A percentile compares a stretch with the other conserved stretches of the same genome.
Evolutionary conservation across 2,329 filamentous ascomycete genomes (phyloP).

Genomic region (Helotiales sp.): DNA sequence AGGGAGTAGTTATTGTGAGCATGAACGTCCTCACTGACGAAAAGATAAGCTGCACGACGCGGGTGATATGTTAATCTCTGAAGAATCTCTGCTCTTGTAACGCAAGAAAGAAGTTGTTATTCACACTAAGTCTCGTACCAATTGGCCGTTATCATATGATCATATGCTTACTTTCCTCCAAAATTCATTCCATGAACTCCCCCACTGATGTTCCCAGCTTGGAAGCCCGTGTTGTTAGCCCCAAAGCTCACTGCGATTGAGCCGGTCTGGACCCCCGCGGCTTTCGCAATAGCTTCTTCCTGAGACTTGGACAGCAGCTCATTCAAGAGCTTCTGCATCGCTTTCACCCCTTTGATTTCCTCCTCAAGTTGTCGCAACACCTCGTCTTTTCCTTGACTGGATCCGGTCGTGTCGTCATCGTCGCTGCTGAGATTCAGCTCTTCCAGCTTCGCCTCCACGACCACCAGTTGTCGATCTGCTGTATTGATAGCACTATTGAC

Average conservation of each 20-base stretch:
- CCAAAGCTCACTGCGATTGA: constrained; percentile 33
- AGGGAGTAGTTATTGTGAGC: neutral
- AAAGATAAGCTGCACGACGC: neutral
- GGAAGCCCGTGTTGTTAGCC: constrained; percentile 31
- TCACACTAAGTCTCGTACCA: neutral
- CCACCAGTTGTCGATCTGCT: constrained; percentile 34
- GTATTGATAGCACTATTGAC: constrained; percentile 38
- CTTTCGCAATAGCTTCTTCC: constrained; percentile 36
- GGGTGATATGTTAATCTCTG: neutral
- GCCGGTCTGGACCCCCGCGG: constrained; percentile 24
- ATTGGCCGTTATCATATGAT: neutral
- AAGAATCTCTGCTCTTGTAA: neutral
- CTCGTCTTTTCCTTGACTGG: constrained; percentile 26
- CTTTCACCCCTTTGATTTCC: constrained; percentile 30
- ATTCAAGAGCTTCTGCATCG: constrained; percentile 33
- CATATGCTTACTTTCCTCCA: constrained; percentile 28
- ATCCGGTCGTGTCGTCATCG: constrained; percentile 26
- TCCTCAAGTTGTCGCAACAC: constrained; percentile 35
- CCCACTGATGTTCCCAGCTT: constrained; percentile 32
- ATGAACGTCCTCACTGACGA: neutral
- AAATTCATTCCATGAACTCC: constrained; percentile 32
- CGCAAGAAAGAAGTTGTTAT: neutral
- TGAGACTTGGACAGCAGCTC: constrained; percentile 34
- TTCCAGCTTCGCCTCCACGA: constrained; percentile 38
- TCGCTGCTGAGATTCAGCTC: constrained; percentile 37